Evolutionary conservation across 805 yeast genomes (phyloP).

Genomic region (Metschnikowia dekortorum): DNA sequence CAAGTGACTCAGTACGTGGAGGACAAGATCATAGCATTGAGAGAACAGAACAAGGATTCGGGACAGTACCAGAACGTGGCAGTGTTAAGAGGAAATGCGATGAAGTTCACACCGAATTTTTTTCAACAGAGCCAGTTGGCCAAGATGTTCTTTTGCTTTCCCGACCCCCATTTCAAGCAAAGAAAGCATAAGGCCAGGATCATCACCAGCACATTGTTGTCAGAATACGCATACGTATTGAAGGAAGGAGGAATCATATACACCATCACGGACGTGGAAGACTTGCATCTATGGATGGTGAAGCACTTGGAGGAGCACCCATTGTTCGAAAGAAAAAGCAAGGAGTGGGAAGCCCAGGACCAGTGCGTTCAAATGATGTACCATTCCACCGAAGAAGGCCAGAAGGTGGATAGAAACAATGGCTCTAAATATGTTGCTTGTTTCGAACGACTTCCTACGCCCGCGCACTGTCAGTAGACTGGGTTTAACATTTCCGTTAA

Average conservation of each 20-base stretch:
- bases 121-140: slow-evolving; percentile 76
- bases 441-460: slow-evolving; percentile 66
- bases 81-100: slow-evolving; percentile 91
- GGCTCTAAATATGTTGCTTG: slow-evolving; percentile 90
- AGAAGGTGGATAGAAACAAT: slow-evolving; percentile 86
- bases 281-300: slow-evolving; percentile 95
- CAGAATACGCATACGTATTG: slow-evolving; percentile 89
- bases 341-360: slow-evolving; percentile 78
- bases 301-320: slow-evolving; percentile 89
- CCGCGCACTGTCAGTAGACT: slow-evolving; percentile 27
- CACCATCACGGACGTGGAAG: slow-evolving; percentile 94
- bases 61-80: slow-evolving; percentile 74
- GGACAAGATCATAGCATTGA: slow-evolving; percentile 86
- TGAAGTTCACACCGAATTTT: slow-evolving; percentile 95
- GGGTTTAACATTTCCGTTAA: background rate
- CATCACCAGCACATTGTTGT: slow-evolving; percentile 78
- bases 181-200: slow-evolving; percentile 97
- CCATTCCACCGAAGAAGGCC: slow-evolving; percentile 95
- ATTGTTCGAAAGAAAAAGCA: slow-evolving; percentile 71
- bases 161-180: slow-evolving; percentile 98
- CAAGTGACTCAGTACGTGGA: slow-evolving; percentile 97
- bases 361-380: slow-evolving; percentile 83
- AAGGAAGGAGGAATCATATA: slow-evolving; percentile 84
- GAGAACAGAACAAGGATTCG: slow-evolving; percentile 45
- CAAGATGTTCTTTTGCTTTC: slow-evolving; percentile 96